These are phyloP conservation scores for Magnolia officinalis DNA, from an alignment of 164 flowering plant genomes.

Conservation along the genomic window DNA sequence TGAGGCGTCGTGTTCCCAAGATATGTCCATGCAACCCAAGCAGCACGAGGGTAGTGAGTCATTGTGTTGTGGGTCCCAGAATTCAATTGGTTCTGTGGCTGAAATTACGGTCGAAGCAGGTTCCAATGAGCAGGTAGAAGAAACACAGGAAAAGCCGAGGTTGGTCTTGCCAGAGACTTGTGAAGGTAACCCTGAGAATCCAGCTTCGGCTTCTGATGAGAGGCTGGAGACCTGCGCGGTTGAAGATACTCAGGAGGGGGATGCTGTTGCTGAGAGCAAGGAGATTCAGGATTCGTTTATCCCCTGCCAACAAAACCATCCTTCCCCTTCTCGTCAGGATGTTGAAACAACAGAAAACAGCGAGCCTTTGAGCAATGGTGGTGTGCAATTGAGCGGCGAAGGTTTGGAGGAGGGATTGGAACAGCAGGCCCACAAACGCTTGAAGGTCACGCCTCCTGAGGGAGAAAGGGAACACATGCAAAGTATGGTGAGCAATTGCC, in stretches of 20 bases:
- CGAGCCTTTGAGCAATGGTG: slow-evolving; percentile 1
- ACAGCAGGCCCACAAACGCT: slow-evolving; percentile 33
- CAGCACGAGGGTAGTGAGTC: slow-evolving; percentile 17
- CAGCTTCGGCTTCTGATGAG: slow-evolving; percentile 18
- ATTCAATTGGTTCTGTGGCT: slow-evolving; percentile 28
- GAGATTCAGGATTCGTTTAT: slow-evolving; percentile 8
- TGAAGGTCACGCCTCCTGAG: slow-evolving; percentile 20
- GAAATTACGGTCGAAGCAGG: not conserved
- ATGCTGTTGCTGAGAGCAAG: slow-evolving; percentile 6
- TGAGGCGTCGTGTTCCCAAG: slow-evolving; percentile 20
- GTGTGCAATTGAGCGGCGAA: slow-evolving; percentile 10
- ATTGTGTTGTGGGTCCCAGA: slow-evolving; percentile 22
- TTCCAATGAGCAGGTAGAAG: slow-evolving; percentile 2
- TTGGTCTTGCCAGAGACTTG: slow-evolving; percentile 15
- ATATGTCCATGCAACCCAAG: slow-evolving; percentile 10
- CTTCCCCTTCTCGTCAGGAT: not conserved
- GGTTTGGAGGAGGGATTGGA: slow-evolving; percentile 18
- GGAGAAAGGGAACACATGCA: not conserved
- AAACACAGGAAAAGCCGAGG: slow-evolving; percentile 6
- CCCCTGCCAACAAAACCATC: slow-evolving; percentile 13
- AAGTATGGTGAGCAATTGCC: not conserved
- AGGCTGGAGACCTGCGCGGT: slow-evolving; percentile 9
- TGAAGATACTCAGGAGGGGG: not conserved
- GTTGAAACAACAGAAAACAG: slow-evolving; percentile 1
- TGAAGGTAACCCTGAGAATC: slow-evolving; percentile 7